Base-by-base conservation (phyloP, 441 rosid genomes). In the Pelargonium fulgidum region DNA sequence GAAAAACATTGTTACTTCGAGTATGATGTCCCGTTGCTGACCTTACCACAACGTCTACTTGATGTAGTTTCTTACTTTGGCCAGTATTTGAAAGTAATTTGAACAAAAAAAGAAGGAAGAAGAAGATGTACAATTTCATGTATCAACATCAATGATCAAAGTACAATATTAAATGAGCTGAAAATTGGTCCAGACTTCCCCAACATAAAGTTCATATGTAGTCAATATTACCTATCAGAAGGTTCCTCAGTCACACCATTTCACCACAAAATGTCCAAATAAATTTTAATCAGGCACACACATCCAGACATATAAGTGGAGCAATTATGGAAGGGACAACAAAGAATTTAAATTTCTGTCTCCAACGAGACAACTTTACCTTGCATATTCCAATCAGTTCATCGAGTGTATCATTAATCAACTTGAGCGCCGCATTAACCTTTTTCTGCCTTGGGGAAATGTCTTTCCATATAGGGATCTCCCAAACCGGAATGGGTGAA, bases 391-490 rank as follows among this genome's bases (percentile, higher is more conserved):
- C 93, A 42, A 94, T 91, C 67, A 94, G 82, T 65, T 89, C 82
- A 70, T 94, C 83, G 22, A 94, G 96, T 50, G 84, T 76, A 71
- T 80, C 87, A 73, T 94, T 94, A 77, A 91, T 84, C 85, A 91
- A 78, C 77, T 90, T 90, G 75, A 94, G 85, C 29, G 97, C 92
- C 67, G 79, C 75, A 13, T 83, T 56, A 72, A 91, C 97, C 79
- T 89, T 91, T 84, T 81, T 94, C 70, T 86, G 97, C 68, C 83
- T 77, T 0, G 99, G 99, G 41, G 96, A 94, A 66, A 94, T 83
- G 78, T 94, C 91, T 78, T 94, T 94, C 96, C 97, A 91, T 52
- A 94, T 81, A 0, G 99, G 99, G 71, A 94, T 79, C 65, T 94
- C 97, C 99, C 97, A 94, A 26, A 83, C 67, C 47, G 99, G 97